Evolutionary conservation across 805 yeast species (phyloP), one percentile per base, ranked within the genome.

Genomic region (Spathaspora arborariae): DNA sequence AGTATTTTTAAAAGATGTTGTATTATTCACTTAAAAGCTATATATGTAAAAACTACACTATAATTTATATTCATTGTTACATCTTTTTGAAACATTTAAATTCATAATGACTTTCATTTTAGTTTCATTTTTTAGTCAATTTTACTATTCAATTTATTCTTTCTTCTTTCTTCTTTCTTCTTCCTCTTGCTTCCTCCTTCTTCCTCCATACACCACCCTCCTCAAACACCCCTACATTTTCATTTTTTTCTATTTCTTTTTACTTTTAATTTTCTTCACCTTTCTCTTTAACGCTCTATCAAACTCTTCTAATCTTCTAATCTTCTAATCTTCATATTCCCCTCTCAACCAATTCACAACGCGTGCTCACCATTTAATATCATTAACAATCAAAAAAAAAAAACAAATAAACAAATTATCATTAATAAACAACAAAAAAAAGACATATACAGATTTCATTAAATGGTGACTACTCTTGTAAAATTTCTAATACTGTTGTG

Each of bases 401-500:
- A 30, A 6, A 30, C 35, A 30, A 30, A 27, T 27, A 27, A 27
- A 30, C 35, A 30, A 30, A 16, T 30, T 24, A 24, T 13, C 35
- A 30, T 30, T 30, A 30, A 30, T 24, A 16, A 30, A 30, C 35
- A 30, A 30, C n/a, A 30, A 8, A 30, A 30, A 30, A n/a, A 3
- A 6, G n/a, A 6, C 35, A 30, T n/a, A 24, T 24, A 24, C 27
- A 30, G 35, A 30, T 13, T 30, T 30, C 35, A 30, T 30, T 30
- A 30, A 30, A 30, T 13, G 11, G 16, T 30, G 35, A 30, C 35
- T 30, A 30, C 18, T 8, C 6, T 3, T 4, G 15, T 27, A 13
- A n/a, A 27, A 27, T 27, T 3, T 30, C 35, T 30, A 30, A 13
- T 30, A 30, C 18, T 30, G 35, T 30, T 30, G 57, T 16, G 45